Evolutionary conservation across 371 early-diverging fungal genomes (phyloP).

Genomic region (Mucor piriformis): DNA sequence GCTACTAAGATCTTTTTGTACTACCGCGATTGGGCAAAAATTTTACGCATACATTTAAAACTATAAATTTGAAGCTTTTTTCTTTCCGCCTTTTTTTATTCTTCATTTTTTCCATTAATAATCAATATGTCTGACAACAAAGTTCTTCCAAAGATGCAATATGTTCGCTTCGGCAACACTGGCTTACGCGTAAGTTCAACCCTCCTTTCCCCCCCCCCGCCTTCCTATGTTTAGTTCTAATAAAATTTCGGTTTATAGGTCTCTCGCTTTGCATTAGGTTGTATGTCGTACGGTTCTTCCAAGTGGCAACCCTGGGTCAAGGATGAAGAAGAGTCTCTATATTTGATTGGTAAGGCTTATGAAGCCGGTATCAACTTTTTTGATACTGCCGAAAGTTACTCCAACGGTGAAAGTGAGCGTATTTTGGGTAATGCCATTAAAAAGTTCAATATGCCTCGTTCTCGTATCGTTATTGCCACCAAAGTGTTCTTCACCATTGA

Average conservation of each 20-base stretch:
- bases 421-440: constrained; percentile 47
- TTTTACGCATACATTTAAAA: too few relatives aligned
- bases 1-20: too few relatives aligned
- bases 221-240: too few relatives aligned
- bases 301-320: constrained; percentile 27
- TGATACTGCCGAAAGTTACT: constrained; percentile 40
- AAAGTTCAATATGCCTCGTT: constrained; percentile 45
- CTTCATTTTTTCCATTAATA: background rate
- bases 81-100: too few relatives aligned
- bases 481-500: constrained; percentile 36
- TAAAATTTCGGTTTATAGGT: too few relatives aligned
- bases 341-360: constrained; percentile 42
- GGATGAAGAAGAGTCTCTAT: constrained; percentile 38
- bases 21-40: too few relatives aligned
- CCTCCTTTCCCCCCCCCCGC: too few relatives aligned
- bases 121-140: background rate
- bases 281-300: constrained; percentile 41
- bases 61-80: too few relatives aligned
- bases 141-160: constrained; percentile 17
- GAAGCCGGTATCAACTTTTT: constrained; percentile 52
- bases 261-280: constrained; percentile 20
- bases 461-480: constrained; percentile 46
- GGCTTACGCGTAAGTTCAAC: constrained; percentile 18
- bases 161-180: constrained; percentile 26
- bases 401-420: constrained; percentile 47